phyloP scores from a whole-genome alignment of 2,329 filamentous ascomycete species.

The Dothideomycetes sp. region DNA sequence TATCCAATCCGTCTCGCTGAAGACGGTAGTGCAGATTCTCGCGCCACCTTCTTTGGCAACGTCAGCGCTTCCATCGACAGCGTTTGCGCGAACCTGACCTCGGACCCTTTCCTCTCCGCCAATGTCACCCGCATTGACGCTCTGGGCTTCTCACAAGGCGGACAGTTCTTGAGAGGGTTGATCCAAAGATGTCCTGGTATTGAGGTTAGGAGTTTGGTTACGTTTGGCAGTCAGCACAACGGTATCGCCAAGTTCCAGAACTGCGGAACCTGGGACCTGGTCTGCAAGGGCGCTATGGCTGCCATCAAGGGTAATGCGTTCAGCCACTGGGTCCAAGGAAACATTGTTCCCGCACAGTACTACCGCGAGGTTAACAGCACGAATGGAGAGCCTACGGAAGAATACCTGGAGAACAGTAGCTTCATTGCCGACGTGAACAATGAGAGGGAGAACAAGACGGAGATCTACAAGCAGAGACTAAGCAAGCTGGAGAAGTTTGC shows the following conservation, averaged over 20 bases:
- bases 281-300: slow-evolving; percentile 73
- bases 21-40: slow-evolving; percentile 59
- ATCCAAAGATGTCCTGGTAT: slow-evolving; percentile 86
- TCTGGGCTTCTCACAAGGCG: slow-evolving; percentile 89
- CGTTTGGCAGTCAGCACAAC: slow-evolving; percentile 85
- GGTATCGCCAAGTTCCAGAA: slow-evolving; percentile 76
- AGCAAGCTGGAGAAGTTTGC: slow-evolving; percentile 64
- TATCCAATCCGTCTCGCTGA: slow-evolving; percentile 67
- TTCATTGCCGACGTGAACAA: slow-evolving; percentile 97
- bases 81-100: slow-evolving; percentile 69
- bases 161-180: slow-evolving; percentile 88
- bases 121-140: slow-evolving; percentile 55
- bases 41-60: slow-evolving; percentile 85
- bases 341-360: slow-evolving; percentile 89
- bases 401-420: slow-evolving; percentile 72
- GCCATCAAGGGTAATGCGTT: slow-evolving; percentile 74
- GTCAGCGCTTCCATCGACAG: slow-evolving; percentile 65
- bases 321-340: slow-evolving; percentile 65
- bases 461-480: slow-evolving; percentile 63
- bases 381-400: slow-evolving; percentile 46
- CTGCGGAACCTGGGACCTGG: slow-evolving; percentile 62
- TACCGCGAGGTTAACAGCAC: slow-evolving; percentile 59
- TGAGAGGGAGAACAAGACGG: slow-evolving; percentile 67
- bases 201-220: slow-evolving; percentile 68
- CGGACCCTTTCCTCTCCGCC: slow-evolving; percentile 58